Evolutionary conservation across 352 stramenopile species (phyloP).

Genomic region (Phytophthora brassicae): DNA sequence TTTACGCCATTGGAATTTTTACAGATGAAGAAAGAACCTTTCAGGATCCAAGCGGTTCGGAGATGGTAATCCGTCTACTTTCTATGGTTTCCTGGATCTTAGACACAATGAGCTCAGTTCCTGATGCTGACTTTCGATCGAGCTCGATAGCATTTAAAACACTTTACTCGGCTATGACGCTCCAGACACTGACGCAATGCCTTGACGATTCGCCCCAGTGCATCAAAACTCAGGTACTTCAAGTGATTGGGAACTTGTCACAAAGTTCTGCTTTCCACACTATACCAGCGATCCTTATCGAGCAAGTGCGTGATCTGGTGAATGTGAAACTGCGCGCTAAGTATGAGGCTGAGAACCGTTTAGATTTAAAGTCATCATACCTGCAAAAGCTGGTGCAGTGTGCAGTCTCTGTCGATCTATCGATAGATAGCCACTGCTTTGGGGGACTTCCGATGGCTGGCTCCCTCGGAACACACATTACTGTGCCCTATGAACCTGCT

Average conservation of each 20-base stretch:
- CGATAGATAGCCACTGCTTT: constrained; percentile 45
- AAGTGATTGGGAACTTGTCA: constrained; percentile 44
- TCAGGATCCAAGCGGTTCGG: background rate
- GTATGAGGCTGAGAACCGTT: constrained; percentile 45
- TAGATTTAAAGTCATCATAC: constrained; percentile 63
- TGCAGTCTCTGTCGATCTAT: constrained; percentile 55
- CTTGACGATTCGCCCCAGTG: constrained; percentile 44
- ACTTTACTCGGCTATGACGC: constrained; percentile 35
- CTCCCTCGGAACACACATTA: background rate
- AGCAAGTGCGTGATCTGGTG: constrained; percentile 43
- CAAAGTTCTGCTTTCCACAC: constrained; percentile 43
- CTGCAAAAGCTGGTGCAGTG: constrained; percentile 65
- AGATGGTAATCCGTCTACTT: constrained; percentile 30
- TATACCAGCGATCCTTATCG: constrained; percentile 40
- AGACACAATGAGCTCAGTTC: constrained; percentile 26
- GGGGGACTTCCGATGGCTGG: background rate
- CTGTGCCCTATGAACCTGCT: constrained; percentile 10
- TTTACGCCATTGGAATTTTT: constrained; percentile 76
- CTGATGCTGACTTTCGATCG: constrained; percentile 9
- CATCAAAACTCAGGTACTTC: constrained; percentile 42
- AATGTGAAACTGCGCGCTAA: constrained; percentile 55
- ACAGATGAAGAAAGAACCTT: constrained; percentile 27
- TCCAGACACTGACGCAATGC: constrained; percentile 37
- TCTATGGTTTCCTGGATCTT: constrained; percentile 46
- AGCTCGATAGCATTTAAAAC: constrained; percentile 19